Evolutionary conservation across 1,284 basidiomycete genomes (phyloP), one percentile per base, ranked within the genome.

Genomic region (Cryptococcus hybrid): DNA sequence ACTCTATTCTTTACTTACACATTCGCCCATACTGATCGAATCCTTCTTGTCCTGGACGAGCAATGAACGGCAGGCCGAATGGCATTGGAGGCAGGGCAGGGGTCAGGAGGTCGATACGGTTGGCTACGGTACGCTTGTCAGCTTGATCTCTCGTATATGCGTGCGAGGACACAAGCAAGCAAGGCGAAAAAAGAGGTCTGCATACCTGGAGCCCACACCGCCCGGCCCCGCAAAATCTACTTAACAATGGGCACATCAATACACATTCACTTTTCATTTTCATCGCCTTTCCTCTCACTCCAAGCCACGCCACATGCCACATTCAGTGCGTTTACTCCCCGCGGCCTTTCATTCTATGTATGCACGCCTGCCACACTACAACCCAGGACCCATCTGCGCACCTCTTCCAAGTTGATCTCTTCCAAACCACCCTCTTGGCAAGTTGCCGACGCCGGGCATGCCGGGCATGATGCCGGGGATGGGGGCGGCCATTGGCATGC

Each of bases 181-280:
- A 18, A 18, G 18, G 18, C 18, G 18, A 2, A 15, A 24, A 46
- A 40, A 18, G 37, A 4, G 12, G 40, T 47, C 36, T 12, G 52
- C 65, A 55, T 34, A 67, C 68, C 65, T 69, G n/a, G 67, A 64
- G 7, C 71, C 71, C 0, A 67, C 63, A 39, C 71, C 71, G 3
- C 71, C 71, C 35, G 71, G 71, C 7, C 71, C 71, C 30, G 71
- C 71, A 58, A 73, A 73, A 48, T 73, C 71, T 72, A 57, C 44
- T 18, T 18, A 39, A 38, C 45, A n/a, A 38, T 12, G 24, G 36
- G 24, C 18, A 35, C 24, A 39, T 9, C 36, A 11, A n/a, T 39
- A 52, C 47, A 45, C 24, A 48, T 45, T 49, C 35, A 57, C 56
- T 53, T 59, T 62, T 46, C 52, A 58, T 56, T 43, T 44, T 42